Base-by-base conservation (phyloP, 306 rosid species). In the Fagus crenata region DNA sequence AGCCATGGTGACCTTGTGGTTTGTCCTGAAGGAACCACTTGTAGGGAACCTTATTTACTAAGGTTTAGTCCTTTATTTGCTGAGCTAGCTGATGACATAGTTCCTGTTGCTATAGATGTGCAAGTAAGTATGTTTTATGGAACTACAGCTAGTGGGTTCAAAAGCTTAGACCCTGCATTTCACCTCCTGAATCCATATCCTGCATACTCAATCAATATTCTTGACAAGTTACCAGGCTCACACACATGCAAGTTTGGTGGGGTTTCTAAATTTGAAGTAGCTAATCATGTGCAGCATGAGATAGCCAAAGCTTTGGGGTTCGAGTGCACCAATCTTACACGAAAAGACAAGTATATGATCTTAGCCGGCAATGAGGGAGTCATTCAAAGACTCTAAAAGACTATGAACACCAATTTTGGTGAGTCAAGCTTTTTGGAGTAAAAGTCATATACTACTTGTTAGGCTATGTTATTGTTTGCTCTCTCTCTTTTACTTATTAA, bases 21-120 rank as follows among this genome's bases (percentile, higher is more conserved):
- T 4, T 92, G 96, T 65, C 92, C 97, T 5, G 97, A 92, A 79
- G 96, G 97, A 22, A 92, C 97, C 15, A 92, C 97, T 0, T 90
- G 97, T 67, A 86, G 97, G 31, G 95, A 92, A 67, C 97, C 95
- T 13, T 92, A 81, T 72, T 67, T 92, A 54, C 80, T 92, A 42
- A 84, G 97, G 83, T 92, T 90, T 63, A 92, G 97, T 75, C 93
- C 95, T 22, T 46, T 92, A 22, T 92, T 92, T 78, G 86, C 97
- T 3, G 97, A 88, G 71, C 55, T 90, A 0, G 84, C 87, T 0
- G 88, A 90, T 49, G 82, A 88, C 40, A 85, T 92, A 58, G 87
- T 87, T 31, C 95, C 93, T 31, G 90, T 92, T 18, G 95, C 95
- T 49, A 11, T 92, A 0, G 88, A 92, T 40, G 87, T 81, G 7